These are phyloP conservation scores for Chrysopogon serrulatus DNA, from an alignment of 176 grass and related monocot genomes.

Conservation along the genomic window DNA sequence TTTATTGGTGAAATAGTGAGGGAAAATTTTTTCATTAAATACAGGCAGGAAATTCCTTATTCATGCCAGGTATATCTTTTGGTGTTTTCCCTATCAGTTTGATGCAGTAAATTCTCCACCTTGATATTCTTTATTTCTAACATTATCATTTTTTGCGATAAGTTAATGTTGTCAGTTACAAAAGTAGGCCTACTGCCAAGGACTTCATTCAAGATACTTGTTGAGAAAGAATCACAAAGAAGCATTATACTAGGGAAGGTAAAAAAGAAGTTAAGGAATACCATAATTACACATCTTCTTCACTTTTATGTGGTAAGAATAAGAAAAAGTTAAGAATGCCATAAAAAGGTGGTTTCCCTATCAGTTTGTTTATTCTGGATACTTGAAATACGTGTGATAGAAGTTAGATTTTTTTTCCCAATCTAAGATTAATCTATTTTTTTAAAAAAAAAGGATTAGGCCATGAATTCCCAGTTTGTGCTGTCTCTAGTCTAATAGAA, in stretches of 20 bases:
- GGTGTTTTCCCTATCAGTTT: neutral
- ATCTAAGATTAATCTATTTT: neutral
- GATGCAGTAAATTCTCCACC: neutral
- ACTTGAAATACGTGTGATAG: neutral
- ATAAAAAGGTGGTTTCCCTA: no score
- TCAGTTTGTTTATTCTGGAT: neutral
- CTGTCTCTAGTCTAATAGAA: neutral
- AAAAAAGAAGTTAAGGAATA: no score
- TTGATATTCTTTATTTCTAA: slow-evolving; percentile 9
- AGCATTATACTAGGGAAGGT: slow-evolving; percentile 95
- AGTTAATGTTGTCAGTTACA: slow-evolving; percentile 90
- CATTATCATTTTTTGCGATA: slow-evolving; percentile 9
- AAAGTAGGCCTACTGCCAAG: slow-evolving; percentile 73
- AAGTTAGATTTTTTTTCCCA: neutral
- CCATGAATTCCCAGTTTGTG: no score
- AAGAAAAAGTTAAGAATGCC: neutral
- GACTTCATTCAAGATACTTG: slow-evolving; percentile 96
- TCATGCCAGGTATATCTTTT: slow-evolving; percentile 68
- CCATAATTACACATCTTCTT: no score
- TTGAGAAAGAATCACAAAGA: slow-evolving; percentile 90
- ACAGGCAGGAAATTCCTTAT: slow-evolving; percentile 94
- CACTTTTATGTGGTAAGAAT: no score
- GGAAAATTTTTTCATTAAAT: slow-evolving; percentile 91
- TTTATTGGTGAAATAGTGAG: slow-evolving; percentile 95
- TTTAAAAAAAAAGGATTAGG: no score